These are phyloP conservation scores for Botrytis sinoallii DNA, from an alignment of 2,329 filamentous ascomycete species.

Conservation along the genomic window DNA sequence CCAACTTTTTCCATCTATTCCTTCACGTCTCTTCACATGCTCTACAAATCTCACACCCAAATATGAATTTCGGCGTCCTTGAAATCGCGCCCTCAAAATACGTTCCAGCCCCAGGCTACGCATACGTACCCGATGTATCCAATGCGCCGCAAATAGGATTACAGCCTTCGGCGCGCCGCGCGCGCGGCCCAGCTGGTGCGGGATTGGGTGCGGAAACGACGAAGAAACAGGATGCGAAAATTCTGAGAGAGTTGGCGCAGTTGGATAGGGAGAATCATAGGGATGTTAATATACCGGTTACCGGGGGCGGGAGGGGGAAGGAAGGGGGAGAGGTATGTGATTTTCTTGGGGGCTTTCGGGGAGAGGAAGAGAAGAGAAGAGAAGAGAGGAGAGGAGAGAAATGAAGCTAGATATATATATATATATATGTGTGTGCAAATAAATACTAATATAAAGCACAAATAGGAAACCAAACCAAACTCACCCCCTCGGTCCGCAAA, in stretches of 20 bases:
- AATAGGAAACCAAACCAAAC: slow-evolving; percentile 35
- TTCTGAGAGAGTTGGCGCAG: slow-evolving; percentile 76
- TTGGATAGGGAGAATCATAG: slow-evolving; percentile 77
- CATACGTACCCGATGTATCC: slow-evolving; percentile 75
- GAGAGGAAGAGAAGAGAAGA: background rate
- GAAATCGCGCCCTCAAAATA: slow-evolving; percentile 71
- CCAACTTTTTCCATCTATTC: no score
- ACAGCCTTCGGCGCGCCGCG: slow-evolving; percentile 60
- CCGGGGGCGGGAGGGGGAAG: slow-evolving; percentile 46
- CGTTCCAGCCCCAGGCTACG: slow-evolving; percentile 79
- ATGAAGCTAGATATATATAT: background rate
- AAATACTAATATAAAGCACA: background rate
- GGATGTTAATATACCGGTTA: slow-evolving; percentile 69
- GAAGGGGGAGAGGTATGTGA: slow-evolving; percentile 36
- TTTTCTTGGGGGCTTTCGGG: background rate
- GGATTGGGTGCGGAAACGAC: slow-evolving; percentile 55
- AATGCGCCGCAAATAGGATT: slow-evolving; percentile 51
- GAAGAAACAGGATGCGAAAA: slow-evolving; percentile 78
- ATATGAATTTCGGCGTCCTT: slow-evolving; percentile 75
- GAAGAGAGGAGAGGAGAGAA: no score
- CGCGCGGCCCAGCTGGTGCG: slow-evolving; percentile 53
- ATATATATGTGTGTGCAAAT: no score
- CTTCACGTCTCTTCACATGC: no score
- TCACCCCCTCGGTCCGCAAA: slow-evolving; percentile 59
- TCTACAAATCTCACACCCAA: slow-evolving; percentile 32